Evolutionary conservation across 2,329 filamentous ascomycete species (phyloP).

Genomic region (Colletotrichum orchidophilum): DNA sequence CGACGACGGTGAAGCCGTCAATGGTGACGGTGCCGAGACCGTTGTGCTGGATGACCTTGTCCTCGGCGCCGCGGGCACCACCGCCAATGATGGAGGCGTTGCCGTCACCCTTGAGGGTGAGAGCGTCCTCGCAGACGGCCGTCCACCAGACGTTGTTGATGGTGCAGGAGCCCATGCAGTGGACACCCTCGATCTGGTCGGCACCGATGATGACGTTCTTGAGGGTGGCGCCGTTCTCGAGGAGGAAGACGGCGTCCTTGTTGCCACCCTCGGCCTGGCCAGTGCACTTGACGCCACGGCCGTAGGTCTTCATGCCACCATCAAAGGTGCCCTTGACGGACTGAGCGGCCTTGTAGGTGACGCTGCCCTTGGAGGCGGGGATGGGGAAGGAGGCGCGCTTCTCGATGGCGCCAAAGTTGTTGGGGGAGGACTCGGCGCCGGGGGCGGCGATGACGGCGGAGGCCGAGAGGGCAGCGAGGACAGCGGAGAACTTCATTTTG

Average conservation of each 20-base stretch:
- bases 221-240: conserved; percentile 52
- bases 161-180: conserved; percentile 54
- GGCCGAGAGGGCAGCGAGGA: conserved; percentile 36
- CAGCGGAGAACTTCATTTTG: conserved; percentile 39
- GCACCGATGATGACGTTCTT: conserved; percentile 57
- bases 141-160: conserved; percentile 60
- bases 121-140: conserved; percentile 51
- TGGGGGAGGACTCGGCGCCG: conserved; percentile 27
- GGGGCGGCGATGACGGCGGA: conserved; percentile 35
- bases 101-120: conserved; percentile 32
- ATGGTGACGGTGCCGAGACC: conserved; percentile 34
- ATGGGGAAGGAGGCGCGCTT: conserved; percentile 41
- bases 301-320: conserved; percentile 44
- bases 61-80: conserved; percentile 29
- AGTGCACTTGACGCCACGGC: conserved; percentile 52
- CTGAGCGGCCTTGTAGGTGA: conserved; percentile 36
- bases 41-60: conserved; percentile 36
- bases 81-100: conserved; percentile 32
- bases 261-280: conserved; percentile 54
- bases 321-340: conserved; percentile 40
- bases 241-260: conserved; percentile 53
- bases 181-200: conserved; percentile 56
- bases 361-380: conserved; percentile 40
- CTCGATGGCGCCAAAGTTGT: conserved; percentile 27
- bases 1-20: conserved; percentile 31